Evolutionary conservation across 768 basidiomycete genomes (phyloP).

Genomic region (Clathrus columnatus): DNA sequence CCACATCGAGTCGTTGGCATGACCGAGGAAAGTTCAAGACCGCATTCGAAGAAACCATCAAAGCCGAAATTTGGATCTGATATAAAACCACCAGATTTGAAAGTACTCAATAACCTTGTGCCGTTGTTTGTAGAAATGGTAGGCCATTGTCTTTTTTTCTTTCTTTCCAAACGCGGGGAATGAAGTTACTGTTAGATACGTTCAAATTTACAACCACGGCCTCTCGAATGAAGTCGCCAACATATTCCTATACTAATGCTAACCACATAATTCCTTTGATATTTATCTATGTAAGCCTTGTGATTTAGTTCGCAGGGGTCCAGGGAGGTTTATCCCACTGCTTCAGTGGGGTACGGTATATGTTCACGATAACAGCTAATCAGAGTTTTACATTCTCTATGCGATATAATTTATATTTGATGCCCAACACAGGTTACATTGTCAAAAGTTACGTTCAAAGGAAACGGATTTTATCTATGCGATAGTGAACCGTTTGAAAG

Average conservation of each 20-base stretch:
- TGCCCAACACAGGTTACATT: too few relatives aligned
- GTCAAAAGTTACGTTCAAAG: too few relatives aligned
- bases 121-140: slow-evolving; percentile 93
- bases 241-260: too few relatives aligned
- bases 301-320: too few relatives aligned
- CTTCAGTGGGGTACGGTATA: too few relatives aligned
- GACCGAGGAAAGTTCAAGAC: background rate
- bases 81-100: slow-evolving; percentile 67
- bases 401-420: background rate
- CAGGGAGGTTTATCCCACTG: too few relatives aligned
- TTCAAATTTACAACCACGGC: background rate
- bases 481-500: slow-evolving; percentile 68
- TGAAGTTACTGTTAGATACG: background rate
- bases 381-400: background rate
- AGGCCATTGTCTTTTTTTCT: slow-evolving; percentile 20
- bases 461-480: slow-evolving; percentile 32
- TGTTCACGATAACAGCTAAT: too few relatives aligned
- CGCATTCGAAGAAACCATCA: slow-evolving; percentile 15
- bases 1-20: too few relatives aligned
- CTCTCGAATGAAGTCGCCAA: background rate
- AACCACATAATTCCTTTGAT: too few relatives aligned
- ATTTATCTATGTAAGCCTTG: too few relatives aligned
- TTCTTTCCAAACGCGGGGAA: background rate
- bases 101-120: slow-evolving; percentile 69
- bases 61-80: slow-evolving; percentile 34